Percentiles rank a stretch among this genome's conserved stretches.
These are phyloP conservation scores for Cytospora piceicola DNA, from an alignment of 2,329 filamentous ascomycete species.

Conservation along the genomic window DNA sequence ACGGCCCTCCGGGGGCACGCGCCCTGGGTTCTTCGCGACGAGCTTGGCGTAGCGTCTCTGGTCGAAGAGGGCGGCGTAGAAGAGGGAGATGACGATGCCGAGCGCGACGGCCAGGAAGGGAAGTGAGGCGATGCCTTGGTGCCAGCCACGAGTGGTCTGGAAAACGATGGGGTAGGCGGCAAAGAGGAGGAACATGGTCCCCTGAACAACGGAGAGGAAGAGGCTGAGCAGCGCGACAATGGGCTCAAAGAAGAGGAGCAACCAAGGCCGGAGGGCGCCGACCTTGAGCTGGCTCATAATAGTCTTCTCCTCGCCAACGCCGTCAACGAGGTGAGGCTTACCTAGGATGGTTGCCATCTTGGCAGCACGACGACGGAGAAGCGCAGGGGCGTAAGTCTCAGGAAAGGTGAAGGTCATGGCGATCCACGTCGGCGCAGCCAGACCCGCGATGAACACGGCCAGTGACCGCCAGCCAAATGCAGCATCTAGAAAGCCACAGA, in stretches of 20 bases:
- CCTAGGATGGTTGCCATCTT: conserved; percentile 54
- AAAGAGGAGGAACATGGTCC: conserved; percentile 48
- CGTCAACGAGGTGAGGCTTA: conserved; percentile 35
- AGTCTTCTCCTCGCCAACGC: conserved; percentile 39
- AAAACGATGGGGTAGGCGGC: conserved; percentile 56
- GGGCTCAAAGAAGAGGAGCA: conserved; percentile 58
- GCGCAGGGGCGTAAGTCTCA: conserved; percentile 64
- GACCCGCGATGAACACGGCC: conserved; percentile 30
- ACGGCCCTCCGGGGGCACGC: conserved; percentile 61
- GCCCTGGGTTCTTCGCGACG: conserved; percentile 54
- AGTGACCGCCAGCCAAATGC: conserved; percentile 32
- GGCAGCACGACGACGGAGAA: conserved; percentile 57
- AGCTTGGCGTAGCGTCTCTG: conserved; percentile 46
- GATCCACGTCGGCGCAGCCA: conserved; percentile 48
- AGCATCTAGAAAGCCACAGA: conserved; percentile 32
- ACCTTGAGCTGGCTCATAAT: conserved; percentile 57
- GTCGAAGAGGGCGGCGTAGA: conserved; percentile 44
- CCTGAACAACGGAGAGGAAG: conserved; percentile 51
- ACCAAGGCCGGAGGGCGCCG: conserved; percentile 35
- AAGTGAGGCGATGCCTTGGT: conserved; percentile 53
- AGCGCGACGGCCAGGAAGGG: conserved; percentile 59
- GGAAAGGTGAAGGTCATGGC: conserved; percentile 55
- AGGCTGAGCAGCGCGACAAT: conserved; percentile 59
- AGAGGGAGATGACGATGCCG: conserved; percentile 60
- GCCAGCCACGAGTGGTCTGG: conserved; percentile 53